Percentiles rank a stretch among this genome's conserved stretches.
Evolutionary conservation across 208 protist genomes (phyloP).

Genomic region (Leishmania guyanensis): DNA sequence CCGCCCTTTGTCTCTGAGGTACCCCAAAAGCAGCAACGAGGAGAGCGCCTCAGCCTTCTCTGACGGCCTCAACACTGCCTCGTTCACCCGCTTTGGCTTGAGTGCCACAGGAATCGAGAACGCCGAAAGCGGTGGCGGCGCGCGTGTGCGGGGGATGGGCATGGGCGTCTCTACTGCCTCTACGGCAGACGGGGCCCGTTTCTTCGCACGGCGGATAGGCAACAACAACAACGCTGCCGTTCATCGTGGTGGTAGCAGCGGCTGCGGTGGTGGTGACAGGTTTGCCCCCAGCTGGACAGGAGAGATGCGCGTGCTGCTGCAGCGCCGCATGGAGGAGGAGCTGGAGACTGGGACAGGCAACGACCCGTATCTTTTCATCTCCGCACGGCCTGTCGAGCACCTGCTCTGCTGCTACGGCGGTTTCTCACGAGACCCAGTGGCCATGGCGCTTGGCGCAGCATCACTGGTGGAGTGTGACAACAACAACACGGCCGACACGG

Average conservation of each 20-base stretch:
- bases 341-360: constrained; percentile 15
- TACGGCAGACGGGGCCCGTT: neutral
- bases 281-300: constrained; percentile 6
- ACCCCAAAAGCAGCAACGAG: neutral
- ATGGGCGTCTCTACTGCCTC: neutral
- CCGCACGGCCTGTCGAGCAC: constrained; percentile 26
- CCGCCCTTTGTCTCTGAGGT: neutral
- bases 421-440: constrained; percentile 21
- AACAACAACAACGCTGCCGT: neutral
- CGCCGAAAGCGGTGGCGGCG: neutral
- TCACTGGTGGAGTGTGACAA: constrained; percentile 13
- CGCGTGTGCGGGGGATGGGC: neutral
- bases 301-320: constrained; percentile 28
- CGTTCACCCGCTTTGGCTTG: neutral
- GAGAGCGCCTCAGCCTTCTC: constrained; percentile 7
- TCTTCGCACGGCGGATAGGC: constrained; percentile 11
- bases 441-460: constrained; percentile 19
- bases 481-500: constrained; percentile 30
- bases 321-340: constrained; percentile 27
- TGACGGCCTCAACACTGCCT: neutral
- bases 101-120: neutral
- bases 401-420: constrained; percentile 35
- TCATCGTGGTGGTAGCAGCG: neutral
- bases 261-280: constrained; percentile 1
- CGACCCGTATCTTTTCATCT: constrained; percentile 32